Evolutionary conservation across 257 asterid species (phyloP).

Genomic region (Craterostigma plantagineum): DNA sequence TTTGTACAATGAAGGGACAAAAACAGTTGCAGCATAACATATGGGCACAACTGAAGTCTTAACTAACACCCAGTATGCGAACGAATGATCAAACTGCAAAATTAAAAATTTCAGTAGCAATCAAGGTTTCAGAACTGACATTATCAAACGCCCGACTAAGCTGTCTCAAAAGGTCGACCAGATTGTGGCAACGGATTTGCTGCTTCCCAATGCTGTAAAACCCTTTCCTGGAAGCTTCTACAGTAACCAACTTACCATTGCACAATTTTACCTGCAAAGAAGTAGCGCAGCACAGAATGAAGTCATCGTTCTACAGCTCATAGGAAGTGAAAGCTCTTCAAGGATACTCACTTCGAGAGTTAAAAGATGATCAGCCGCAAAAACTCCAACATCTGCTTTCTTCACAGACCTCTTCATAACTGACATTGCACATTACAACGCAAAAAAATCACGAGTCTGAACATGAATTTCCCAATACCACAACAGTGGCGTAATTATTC

Average conservation of each 20-base stretch:
- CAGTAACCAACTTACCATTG: slow-evolving; percentile 50
- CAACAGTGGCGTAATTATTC: too few relatives aligned
- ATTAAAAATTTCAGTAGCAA: slow-evolving; percentile 6
- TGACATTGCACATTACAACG: slow-evolving; percentile 14
- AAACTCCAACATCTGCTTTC: slow-evolving; percentile 25
- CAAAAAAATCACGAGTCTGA: too few relatives aligned
- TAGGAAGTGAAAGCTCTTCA: not conserved
- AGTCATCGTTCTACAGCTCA: not conserved
- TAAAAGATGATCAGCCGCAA: slow-evolving; percentile 52
- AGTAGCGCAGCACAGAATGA: slow-evolving; percentile 5
- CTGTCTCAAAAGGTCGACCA: slow-evolving; percentile 84
- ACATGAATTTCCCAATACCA: too few relatives aligned
- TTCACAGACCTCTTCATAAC: slow-evolving; percentile 50
- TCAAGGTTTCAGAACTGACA: slow-evolving; percentile 27
- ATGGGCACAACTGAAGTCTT: too few relatives aligned
- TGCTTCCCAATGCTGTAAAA: slow-evolving; percentile 65
- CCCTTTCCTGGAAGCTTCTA: slow-evolving; percentile 80
- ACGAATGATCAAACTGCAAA: slow-evolving; percentile 1
- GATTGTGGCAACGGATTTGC: slow-evolving; percentile 66
- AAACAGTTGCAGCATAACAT: too few relatives aligned
- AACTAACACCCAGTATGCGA: too few relatives aligned
- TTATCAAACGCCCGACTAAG: slow-evolving; percentile 87
- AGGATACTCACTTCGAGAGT: slow-evolving; percentile 58
- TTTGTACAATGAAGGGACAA: too few relatives aligned
- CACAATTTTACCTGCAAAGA: slow-evolving; percentile 71